Evolutionary conservation across 2,329 filamentous ascomycete genomes (phyloP).

Genomic region (Zymoseptoria ardabiliae): DNA sequence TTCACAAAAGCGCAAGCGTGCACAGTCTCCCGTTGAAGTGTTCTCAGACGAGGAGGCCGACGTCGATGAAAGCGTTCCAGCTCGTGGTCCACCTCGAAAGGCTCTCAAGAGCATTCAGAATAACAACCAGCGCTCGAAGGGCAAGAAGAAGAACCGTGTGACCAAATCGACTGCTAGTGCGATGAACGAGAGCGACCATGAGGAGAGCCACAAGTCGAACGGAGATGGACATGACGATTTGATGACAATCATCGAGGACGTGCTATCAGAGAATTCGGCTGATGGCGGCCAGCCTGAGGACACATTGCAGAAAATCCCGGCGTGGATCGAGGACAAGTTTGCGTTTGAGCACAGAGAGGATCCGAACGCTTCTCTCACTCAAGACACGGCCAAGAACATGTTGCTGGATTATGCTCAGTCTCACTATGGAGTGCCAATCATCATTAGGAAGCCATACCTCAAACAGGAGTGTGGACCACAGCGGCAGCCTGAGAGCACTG

Average conservation of each 20-base stretch:
- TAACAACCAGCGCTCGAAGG: neutral
- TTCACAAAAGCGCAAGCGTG: neutral
- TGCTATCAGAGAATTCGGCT: neutral
- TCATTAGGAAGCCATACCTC: conserved; percentile 9
- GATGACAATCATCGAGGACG: neutral
- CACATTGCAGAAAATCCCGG: conserved; percentile 4
- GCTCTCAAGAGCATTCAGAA: neutral
- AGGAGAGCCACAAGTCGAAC: neutral
- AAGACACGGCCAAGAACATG: neutral
- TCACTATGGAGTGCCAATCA: neutral
- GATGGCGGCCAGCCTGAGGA: neutral
- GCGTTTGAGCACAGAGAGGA: neutral
- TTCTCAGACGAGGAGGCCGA: neutral
- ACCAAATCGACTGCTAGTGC: neutral
- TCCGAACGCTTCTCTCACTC: neutral
- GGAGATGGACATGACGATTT: neutral
- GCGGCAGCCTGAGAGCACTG: neutral
- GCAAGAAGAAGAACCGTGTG: neutral
- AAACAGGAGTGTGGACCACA: neutral
- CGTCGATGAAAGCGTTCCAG: neutral
- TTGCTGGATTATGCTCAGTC: conserved; percentile 3
- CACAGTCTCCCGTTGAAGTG: conserved; percentile 2
- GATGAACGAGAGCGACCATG: neutral
- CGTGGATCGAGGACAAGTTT: conserved; percentile 7
- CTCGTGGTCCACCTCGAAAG: neutral